Conservation (phyloP, 1,284 basidiomycete species). For the Ustilago shanxiensis region DNA sequence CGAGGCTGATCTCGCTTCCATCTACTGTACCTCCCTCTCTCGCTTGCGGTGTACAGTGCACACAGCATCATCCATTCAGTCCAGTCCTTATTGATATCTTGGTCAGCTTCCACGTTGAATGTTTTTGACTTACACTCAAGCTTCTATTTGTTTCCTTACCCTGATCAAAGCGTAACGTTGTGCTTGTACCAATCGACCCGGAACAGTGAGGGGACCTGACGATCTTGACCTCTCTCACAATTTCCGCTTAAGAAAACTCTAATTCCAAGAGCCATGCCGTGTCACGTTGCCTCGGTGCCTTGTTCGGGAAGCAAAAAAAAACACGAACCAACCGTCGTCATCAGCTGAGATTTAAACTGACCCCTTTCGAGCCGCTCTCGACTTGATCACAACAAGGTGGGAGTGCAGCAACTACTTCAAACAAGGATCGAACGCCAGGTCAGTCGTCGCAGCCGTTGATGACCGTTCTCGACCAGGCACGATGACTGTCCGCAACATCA, state of each 20-base stretch:
- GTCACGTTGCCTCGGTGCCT: slow-evolving; percentile 8
- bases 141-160: background rate
- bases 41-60: background rate
- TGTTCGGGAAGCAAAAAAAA: background rate
- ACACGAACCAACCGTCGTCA: too few relatives aligned
- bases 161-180: too few relatives aligned
- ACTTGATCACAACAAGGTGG: too few relatives aligned
- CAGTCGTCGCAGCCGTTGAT: too few relatives aligned
- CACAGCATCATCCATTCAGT: background rate
- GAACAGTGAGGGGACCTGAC: too few relatives aligned
- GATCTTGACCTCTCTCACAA: background rate
- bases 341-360: background rate
- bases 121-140: background rate
- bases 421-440: background rate
- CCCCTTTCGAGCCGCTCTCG: background rate
- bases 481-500: background rate
- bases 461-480: too few relatives aligned
- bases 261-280: background rate
- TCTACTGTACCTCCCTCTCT: background rate
- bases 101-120: background rate
- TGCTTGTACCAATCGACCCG: too few relatives aligned
- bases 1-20: background rate
- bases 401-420: too few relatives aligned
- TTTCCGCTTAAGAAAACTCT: too few relatives aligned
- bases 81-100: background rate